phyloP scores from a whole-genome alignment of 345 rosid genomes.

The Moricandia arvensis region DNA sequence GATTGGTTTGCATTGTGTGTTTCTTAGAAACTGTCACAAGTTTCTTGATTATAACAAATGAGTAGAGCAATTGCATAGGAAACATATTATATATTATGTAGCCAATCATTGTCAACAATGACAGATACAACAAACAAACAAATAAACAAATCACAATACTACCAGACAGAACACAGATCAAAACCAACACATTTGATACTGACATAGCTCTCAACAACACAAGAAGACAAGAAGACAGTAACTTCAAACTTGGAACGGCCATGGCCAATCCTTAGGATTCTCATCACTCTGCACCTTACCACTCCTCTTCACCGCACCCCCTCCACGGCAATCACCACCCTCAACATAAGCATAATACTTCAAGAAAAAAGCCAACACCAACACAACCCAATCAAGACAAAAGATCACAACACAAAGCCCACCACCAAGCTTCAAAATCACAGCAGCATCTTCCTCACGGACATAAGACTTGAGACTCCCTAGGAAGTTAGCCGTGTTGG shows the following conservation, averaged over 20 bases:
- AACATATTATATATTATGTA: not conserved
- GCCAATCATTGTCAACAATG: not conserved
- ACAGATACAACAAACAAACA: not conserved
- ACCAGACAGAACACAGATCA: not conserved
- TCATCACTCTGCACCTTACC: slow-evolving; percentile 79
- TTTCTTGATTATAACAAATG: not conserved
- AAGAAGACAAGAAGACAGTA: not conserved
- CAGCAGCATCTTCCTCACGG: slow-evolving; percentile 73
- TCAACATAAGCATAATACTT: slow-evolving; percentile 70
- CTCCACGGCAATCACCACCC: slow-evolving; percentile 37
- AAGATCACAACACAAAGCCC: slow-evolving; percentile 72
- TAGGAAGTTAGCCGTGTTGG: slow-evolving; percentile 64
- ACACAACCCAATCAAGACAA: slow-evolving; percentile 84
- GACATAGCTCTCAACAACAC: not conserved
- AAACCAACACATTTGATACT: not conserved
- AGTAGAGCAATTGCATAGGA: not conserved
- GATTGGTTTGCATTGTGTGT: not conserved
- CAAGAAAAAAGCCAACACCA: slow-evolving; percentile 85
- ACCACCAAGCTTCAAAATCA: slow-evolving; percentile 79
- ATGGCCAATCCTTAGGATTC: slow-evolving; percentile 76
- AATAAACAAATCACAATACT: not conserved
- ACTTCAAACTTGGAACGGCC: slow-evolving; percentile 70
- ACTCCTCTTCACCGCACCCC: slow-evolving; percentile 45
- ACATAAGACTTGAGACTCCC: slow-evolving; percentile 74
- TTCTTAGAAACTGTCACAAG: not conserved